Evolutionary conservation across 139 green algal species (phyloP), one percentile per base, ranked within the genome.

Genomic region (Pseudopediastrum boryanum): DNA sequence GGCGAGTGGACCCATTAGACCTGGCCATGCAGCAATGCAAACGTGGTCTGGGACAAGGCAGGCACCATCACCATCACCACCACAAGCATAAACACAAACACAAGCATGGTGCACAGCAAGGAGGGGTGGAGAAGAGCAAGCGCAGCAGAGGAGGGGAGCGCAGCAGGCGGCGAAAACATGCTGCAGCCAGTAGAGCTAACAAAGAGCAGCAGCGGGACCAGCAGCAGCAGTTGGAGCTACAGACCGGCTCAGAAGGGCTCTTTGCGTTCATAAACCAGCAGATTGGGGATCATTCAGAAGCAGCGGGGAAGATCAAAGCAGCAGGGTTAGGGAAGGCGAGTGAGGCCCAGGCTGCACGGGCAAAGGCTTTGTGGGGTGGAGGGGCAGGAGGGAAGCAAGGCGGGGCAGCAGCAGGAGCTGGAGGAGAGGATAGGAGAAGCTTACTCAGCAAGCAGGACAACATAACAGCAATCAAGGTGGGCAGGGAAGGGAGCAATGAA

Each of bases 251-350:
- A 13, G 54, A 58, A 7, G 71, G 71, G 12, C 4, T 78, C 2
- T 78, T 78, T 41, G 71, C 71, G 13, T 78, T 78, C 27, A 78
- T 78, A 3, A 78, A 78, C 54, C 13, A 41, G 2, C 68, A 56
- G 25, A 12, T 78, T 19, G 71, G 71, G 2, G 25, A 5, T 29
- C 54, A 38, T 4, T 67, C 44, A 25, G 54, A 78, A 42, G 71
- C 71, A 70, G 71, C 71, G 42, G 71, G 25, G 16, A 68, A 68
- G 54, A 39, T 78, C 4, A 13, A 31, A 0, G 71, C 56, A 4
- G 71, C 71, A 21, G 71, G 71, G 21, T 16, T 78, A n/a, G 71
- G 54, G 27, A 54, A 70, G 25, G 71, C 71, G 21, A 44, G 54
- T 12, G 46, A 12, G 21, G 71, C 25, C 5, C n/a, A 33, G 29